A percentile compares a stretch with the other conserved stretches of the same genome.
Evolutionary conservation across 352 stramenopile species (phyloP).

Genomic region (Paralagenidium karlingii): DNA sequence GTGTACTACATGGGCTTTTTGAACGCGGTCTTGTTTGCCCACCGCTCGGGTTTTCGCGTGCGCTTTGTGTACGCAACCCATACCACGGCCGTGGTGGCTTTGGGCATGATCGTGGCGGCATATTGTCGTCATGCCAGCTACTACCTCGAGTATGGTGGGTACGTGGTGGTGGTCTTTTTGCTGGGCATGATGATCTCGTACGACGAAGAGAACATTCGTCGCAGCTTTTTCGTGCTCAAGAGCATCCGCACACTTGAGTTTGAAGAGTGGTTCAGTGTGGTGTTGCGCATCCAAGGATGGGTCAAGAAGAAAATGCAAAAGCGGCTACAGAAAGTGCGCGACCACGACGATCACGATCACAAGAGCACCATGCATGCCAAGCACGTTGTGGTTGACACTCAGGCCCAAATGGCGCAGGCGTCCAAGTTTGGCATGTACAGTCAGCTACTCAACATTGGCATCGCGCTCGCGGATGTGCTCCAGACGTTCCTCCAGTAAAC

Average conservation of each 20-base stretch:
- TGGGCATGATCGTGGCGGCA: slow-evolving; percentile 50
- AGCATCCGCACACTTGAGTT: slow-evolving; percentile 72
- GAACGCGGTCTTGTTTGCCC: slow-evolving; percentile 64
- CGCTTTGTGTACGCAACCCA: slow-evolving; percentile 71
- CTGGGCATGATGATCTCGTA: slow-evolving; percentile 81
- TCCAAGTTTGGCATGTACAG: slow-evolving; percentile 70
- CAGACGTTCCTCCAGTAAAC: too few relatives aligned
- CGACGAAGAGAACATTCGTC: slow-evolving; percentile 65
- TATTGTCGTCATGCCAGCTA: slow-evolving; percentile 32
- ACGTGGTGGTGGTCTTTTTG: slow-evolving; percentile 47
- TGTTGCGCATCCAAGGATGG: slow-evolving; percentile 60
- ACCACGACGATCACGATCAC: slow-evolving; percentile 25
- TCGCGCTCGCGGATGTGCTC: slow-evolving; percentile 56
- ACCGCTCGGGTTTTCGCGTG: slow-evolving; percentile 65
- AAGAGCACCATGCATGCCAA: background rate
- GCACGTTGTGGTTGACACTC: slow-evolving; percentile 45
- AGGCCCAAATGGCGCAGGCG: slow-evolving; percentile 54
- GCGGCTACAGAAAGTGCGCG: slow-evolving; percentile 32
- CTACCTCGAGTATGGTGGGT: slow-evolving; percentile 60
- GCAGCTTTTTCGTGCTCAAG: slow-evolving; percentile 74
- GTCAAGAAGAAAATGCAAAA: slow-evolving; percentile 55
- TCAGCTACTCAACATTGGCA: slow-evolving; percentile 67
- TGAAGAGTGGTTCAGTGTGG: slow-evolving; percentile 65
- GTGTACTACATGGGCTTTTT: slow-evolving; percentile 79
- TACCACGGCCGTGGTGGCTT: slow-evolving; percentile 45